Evolutionary conservation across 1,284 basidiomycete genomes (phyloP).

Genomic region (Cutaneotrichosporon sp.): DNA sequence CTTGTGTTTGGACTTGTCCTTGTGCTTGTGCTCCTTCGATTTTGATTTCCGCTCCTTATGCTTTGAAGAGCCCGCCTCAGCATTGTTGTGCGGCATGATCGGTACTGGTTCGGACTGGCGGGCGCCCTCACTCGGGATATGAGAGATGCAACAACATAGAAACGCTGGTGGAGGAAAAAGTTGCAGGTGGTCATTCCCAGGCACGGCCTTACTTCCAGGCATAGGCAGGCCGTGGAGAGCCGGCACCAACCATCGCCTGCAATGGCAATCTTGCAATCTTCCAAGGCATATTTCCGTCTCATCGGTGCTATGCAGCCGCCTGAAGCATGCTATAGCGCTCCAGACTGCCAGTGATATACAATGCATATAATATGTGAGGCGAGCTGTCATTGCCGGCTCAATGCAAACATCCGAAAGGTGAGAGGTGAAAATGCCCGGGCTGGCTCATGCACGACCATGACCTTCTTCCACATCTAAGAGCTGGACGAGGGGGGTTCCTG

Average conservation of each 20-base stretch:
- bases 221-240: too few relatives aligned
- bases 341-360: constrained; percentile 8
- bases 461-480: background rate
- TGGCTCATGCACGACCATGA: background rate
- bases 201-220: too few relatives aligned
- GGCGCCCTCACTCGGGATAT: too few relatives aligned
- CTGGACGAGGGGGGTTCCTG: background rate
- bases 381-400: background rate
- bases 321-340: too few relatives aligned
- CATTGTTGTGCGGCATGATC: constrained; percentile 20
- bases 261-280: background rate
- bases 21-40: constrained; percentile 16
- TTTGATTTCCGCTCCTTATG: constrained; percentile 21
- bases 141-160: too few relatives aligned
- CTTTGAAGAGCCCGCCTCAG: constrained; percentile 26
- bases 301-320: too few relatives aligned
- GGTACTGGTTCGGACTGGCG: background rate
- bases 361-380: constrained; percentile 10
- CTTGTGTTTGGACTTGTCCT: constrained; percentile 6
- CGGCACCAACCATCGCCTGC: too few relatives aligned
- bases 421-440: background rate
- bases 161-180: constrained; percentile 13
- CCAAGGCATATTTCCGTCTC: background rate
- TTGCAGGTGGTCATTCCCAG: constrained; percentile 17
- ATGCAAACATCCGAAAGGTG: constrained; percentile 3